Evolutionary conservation across 2,329 filamentous ascomycete genomes (phyloP).

Genomic region (Phoma sp.): DNA sequence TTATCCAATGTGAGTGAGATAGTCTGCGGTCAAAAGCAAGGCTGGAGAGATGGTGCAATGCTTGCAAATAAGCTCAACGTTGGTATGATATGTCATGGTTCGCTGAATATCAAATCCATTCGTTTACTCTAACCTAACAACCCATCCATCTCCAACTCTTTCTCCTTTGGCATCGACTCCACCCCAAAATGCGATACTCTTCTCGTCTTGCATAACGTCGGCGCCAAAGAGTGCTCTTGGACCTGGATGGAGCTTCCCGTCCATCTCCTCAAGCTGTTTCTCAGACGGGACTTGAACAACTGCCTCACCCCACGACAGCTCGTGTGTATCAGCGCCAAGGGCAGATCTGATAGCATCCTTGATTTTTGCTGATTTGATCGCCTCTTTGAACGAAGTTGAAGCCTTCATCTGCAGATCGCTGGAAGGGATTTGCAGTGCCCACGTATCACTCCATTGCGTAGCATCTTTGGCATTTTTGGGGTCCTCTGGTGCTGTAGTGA

Average conservation of each 20-base stretch:
- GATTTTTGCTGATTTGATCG: constrained; percentile 53
- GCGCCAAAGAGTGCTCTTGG: constrained; percentile 53
- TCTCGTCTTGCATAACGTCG: constrained; percentile 48
- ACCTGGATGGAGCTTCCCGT: constrained; percentile 55
- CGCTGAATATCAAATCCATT: background rate
- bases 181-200: constrained; percentile 52
- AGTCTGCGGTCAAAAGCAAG: too few species aligned
- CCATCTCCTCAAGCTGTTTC: constrained; percentile 38
- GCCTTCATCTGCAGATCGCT: constrained; percentile 37
- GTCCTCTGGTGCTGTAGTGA: constrained; percentile 8
- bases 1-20: too few species aligned
- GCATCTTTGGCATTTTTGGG: constrained; percentile 19
- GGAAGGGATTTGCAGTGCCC: constrained; percentile 55
- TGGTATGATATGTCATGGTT: too few species aligned
- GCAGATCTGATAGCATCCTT: constrained; percentile 54
- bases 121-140: constrained; percentile 47
- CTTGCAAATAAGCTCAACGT: too few species aligned
- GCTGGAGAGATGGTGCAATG: too few species aligned
- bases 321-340: constrained; percentile 51
- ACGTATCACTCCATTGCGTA: constrained; percentile 52
- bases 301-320: constrained; percentile 53
- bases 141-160: constrained; percentile 55
- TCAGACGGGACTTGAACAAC: constrained; percentile 49
- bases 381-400: too few species aligned
- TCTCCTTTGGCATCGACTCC: constrained; percentile 54